A percentile compares a stretch with the other conserved stretches of the same genome.
phyloP scores from a whole-genome alignment of 495 filamentous ascomycete genomes.

The Aspergillus cristatus region DNA sequence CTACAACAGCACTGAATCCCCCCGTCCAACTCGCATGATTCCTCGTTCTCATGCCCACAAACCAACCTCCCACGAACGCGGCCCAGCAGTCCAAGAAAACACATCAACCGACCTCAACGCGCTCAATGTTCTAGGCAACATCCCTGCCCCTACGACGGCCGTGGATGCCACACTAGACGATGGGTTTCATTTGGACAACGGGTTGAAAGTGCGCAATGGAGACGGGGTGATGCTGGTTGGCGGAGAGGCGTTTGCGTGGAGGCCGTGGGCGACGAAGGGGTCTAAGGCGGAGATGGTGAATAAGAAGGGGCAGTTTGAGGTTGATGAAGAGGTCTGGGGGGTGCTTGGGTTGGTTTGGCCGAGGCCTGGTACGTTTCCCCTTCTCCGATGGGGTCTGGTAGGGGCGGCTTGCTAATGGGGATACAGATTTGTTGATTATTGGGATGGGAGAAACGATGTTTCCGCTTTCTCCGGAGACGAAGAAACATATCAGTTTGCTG shows the following conservation, averaged over 20 bases:
- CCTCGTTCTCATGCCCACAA: constrained; percentile 31
- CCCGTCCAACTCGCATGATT: constrained; percentile 28
- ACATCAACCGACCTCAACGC: constrained; percentile 66
- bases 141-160: constrained; percentile 65
- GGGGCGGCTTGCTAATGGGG: constrained; percentile 9
- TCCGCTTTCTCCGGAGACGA: constrained; percentile 67
- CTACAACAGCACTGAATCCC: constrained; percentile 22
- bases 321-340: constrained; percentile 61
- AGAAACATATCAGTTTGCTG: constrained; percentile 59
- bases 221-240: constrained; percentile 65
- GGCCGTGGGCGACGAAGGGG: constrained; percentile 53
- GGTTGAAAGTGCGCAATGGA: constrained; percentile 54
- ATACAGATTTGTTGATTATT: constrained; percentile 77
- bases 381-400: neutral
- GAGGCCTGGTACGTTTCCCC: constrained; percentile 65
- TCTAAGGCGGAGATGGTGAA: constrained; percentile 51
- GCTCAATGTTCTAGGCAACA: constrained; percentile 71
- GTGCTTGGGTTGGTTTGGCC: constrained; percentile 76
- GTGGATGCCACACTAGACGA: constrained; percentile 71
- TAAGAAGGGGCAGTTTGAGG: constrained; percentile 70
- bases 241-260: constrained; percentile 83
- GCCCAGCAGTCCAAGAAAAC: constrained; percentile 48
- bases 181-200: constrained; percentile 77
- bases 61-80: constrained; percentile 43
- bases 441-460: constrained; percentile 68